Conservation (phyloP, 345 rosid genomes). For the Gossypium australe region DNA sequence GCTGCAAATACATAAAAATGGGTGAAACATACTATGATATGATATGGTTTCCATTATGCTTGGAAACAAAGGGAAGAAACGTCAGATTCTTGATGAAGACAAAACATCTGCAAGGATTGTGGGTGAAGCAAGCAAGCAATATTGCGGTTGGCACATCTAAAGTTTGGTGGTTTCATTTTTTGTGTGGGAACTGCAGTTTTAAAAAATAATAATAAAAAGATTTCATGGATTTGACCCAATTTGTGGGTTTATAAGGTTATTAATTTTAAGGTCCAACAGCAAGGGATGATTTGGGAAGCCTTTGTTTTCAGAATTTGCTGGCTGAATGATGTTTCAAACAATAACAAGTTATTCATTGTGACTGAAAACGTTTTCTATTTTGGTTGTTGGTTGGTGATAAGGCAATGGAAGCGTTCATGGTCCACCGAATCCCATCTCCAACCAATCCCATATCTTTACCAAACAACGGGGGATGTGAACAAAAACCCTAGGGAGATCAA, state of each 20-base stretch:
- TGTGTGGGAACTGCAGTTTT: not conserved
- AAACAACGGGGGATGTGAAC: not conserved
- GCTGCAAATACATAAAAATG: not conserved
- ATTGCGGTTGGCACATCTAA: conserved; percentile 33
- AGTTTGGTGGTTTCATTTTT: conserved; percentile 28
- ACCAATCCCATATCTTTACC: not conserved
- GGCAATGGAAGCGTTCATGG: not conserved
- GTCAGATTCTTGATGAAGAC: conserved; percentile 41
- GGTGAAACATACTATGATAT: conserved; percentile 1
- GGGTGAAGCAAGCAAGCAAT: conserved; percentile 33
- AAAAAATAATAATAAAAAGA: not conserved
- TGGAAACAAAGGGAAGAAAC: conserved; percentile 47
- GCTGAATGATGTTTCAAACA: not conserved
- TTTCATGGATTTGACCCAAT: conserved; percentile 5
- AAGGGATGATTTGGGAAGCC: conserved; percentile 1
- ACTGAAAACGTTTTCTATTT: not conserved
- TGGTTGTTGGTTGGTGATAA: not conserved
- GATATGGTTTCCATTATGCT: conserved; percentile 28
- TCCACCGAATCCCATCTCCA: too few relatives aligned
- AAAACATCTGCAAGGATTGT: conserved; percentile 37
- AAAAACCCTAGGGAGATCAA: too few relatives aligned
- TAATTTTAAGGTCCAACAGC: not conserved
- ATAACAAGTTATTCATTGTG: not conserved
- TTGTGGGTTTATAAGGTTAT: not conserved
- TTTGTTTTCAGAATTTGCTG: conserved; percentile 1